Conservation (phyloP, 2,329 filamentous ascomycete genomes). For the Claviceps fusiformis region DNA sequence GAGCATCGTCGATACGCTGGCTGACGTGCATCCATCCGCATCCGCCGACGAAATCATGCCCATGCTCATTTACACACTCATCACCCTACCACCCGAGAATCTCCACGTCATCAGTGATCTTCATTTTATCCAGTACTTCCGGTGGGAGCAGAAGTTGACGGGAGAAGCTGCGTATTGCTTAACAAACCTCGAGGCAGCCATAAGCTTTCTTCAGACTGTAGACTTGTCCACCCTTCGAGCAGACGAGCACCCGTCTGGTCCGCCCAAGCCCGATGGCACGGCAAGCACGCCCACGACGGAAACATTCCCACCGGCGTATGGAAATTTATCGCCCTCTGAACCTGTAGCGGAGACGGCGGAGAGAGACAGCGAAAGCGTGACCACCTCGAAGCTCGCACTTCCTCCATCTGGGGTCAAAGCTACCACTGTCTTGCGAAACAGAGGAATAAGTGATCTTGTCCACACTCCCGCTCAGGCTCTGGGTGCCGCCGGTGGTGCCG, state of each 20-base stretch:
- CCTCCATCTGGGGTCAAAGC: slow-evolving; percentile 31
- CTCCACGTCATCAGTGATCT: slow-evolving; percentile 88
- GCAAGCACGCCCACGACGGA: slow-evolving; percentile 36
- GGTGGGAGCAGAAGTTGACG: slow-evolving; percentile 72
- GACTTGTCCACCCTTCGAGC: slow-evolving; percentile 78
- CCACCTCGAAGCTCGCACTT: slow-evolving; percentile 21
- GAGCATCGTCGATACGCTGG: slow-evolving; percentile 77
- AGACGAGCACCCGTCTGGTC: slow-evolving; percentile 60
- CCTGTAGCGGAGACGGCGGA: slow-evolving; percentile 20
- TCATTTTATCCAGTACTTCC: slow-evolving; percentile 87
- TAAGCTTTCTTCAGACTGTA: slow-evolving; percentile 89
- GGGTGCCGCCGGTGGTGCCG: slow-evolving; percentile 68
- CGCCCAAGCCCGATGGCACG: slow-evolving; percentile 39
- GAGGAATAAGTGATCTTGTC: slow-evolving; percentile 72
- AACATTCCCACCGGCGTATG: slow-evolving; percentile 45
- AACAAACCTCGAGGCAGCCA: slow-evolving; percentile 88
- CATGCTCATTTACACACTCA: slow-evolving; percentile 89
- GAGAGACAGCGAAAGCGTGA: slow-evolving; percentile 18
- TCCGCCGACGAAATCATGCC: slow-evolving; percentile 96
- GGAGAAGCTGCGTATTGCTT: slow-evolving; percentile 93
- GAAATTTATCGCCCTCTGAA: slow-evolving; percentile 21
- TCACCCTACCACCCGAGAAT: slow-evolving; percentile 74
- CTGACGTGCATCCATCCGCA: slow-evolving; percentile 58
- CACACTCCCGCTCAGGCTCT: slow-evolving; percentile 73
- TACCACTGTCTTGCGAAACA: slow-evolving; percentile 45